Conservation (phyloP, 2,329 filamentous ascomycete genomes). For the Lecanoromycetidae sp. region DNA sequence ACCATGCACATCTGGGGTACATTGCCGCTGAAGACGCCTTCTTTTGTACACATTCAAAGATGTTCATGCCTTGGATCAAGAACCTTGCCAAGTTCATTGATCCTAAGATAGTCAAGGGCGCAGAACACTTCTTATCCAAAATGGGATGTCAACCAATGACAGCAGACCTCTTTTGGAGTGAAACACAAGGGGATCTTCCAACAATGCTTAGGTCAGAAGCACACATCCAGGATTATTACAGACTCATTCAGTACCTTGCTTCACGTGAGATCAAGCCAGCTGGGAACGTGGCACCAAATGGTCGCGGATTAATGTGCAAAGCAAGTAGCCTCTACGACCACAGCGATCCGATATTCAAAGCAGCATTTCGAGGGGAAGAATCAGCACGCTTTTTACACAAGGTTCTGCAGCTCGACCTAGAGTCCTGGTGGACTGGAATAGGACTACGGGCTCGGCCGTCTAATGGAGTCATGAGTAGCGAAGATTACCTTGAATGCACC, state of each 20-base stretch:
- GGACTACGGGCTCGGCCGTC: not conserved
- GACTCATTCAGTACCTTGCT: not conserved
- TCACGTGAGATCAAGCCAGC: not conserved
- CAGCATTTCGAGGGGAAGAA: slow-evolving; percentile 6
- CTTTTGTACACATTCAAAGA: not conserved
- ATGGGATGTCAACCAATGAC: not conserved
- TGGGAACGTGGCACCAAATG: slow-evolving; percentile 4
- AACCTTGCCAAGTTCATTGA: not conserved
- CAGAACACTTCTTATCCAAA: not conserved
- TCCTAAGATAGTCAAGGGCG: not conserved
- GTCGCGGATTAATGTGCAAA: not conserved
- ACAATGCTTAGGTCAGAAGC: not conserved
- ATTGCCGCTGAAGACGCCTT: not conserved
- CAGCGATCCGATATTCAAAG: slow-evolving; percentile 1
- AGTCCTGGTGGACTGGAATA: not conserved
- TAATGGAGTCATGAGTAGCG: not conserved
- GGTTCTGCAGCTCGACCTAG: not conserved
- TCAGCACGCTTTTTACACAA: slow-evolving; percentile 1
- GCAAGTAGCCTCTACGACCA: slow-evolving; percentile 8
- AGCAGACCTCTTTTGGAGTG: not conserved
- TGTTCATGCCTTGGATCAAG: slow-evolving; percentile 11
- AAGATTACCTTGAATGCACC: slow-evolving; percentile 7
- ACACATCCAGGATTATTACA: not conserved
- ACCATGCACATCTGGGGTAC: not conserved
- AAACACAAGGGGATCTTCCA: slow-evolving; percentile 3